Percentiles rank a stretch among this genome's conserved stretches.
phyloP scores from a whole-genome alignment of 768 basidiomycete species.

The Rhizopogon vinicolor region DNA sequence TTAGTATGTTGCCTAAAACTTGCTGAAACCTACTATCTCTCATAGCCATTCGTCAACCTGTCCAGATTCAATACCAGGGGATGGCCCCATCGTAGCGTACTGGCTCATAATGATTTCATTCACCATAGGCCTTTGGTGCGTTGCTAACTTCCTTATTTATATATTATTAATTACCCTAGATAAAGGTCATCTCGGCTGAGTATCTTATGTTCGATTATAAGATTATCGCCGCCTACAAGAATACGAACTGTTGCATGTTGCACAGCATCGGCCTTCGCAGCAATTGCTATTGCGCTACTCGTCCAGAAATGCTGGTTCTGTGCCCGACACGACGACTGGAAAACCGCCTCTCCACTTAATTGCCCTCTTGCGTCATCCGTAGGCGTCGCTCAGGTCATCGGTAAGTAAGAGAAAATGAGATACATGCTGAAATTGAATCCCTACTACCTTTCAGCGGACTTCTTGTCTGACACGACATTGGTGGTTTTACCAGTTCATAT shows the following conservation, averaged over 20 bases:
- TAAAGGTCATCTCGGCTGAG: constrained; percentile 5
- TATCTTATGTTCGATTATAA: constrained; percentile 6
- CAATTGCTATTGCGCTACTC: constrained; percentile 2
- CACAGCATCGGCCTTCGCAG: neutral
- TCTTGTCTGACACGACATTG: constrained; percentile 13
- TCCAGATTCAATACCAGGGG: neutral
- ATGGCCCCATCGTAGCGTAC: constrained; percentile 4
- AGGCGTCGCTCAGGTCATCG: neutral
- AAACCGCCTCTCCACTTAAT: neutral
- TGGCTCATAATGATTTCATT: constrained; percentile 3
- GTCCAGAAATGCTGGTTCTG: constrained; percentile 6
- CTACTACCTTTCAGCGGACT: constrained; percentile 9
- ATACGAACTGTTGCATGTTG: constrained; percentile 2
- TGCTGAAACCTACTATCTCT: neutral
- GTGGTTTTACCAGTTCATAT: constrained; percentile 10
- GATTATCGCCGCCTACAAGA: constrained; percentile 1
- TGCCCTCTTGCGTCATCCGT: constrained; percentile 3
- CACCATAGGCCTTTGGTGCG: constrained; percentile 7
- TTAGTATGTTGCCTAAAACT: neutral
- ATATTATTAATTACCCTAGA: neutral
- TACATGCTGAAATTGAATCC: neutral
- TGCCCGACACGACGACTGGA: constrained; percentile 1
- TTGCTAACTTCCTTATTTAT: neutral
- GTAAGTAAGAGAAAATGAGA: neutral
- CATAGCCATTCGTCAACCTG: neutral